Evolutionary conservation across 345 rosid genomes (phyloP).

Genomic region (Isatis tinctoria): DNA sequence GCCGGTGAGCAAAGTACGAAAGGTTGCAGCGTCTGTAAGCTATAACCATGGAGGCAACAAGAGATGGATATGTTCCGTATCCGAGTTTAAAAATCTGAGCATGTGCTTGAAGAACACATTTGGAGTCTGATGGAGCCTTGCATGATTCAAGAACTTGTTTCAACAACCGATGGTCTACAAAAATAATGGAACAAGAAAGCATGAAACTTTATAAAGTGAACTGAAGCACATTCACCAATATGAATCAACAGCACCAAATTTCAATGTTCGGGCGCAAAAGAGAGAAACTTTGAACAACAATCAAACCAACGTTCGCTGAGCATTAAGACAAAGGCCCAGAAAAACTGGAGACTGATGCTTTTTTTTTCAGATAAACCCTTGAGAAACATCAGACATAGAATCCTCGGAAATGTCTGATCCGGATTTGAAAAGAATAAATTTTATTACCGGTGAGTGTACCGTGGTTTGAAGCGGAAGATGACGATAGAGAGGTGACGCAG

Average conservation of each 20-base stretch:
- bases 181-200: background rate
- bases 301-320: background rate
- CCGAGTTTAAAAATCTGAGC: constrained; percentile 53
- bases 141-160: constrained; percentile 45
- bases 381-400: background rate
- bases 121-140: constrained; percentile 38
- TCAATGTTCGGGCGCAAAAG: background rate
- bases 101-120: constrained; percentile 45
- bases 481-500: constrained; percentile 9
- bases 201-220: no score
- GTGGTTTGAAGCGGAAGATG: constrained; percentile 15
- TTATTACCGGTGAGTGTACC: constrained; percentile 24
- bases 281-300: background rate
- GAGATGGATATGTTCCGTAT: constrained; percentile 51
- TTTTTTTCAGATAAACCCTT: background rate
- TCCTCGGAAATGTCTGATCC: background rate
- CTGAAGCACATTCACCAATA: no score
- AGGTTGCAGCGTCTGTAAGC: constrained; percentile 47
- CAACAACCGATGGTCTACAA: constrained; percentile 41
- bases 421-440: background rate
- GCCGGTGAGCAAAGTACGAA: constrained; percentile 34
- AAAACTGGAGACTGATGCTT: background rate
- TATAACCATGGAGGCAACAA: constrained; percentile 44
- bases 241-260: background rate
- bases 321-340: background rate